Base-by-base conservation (phyloP, 2,329 filamentous ascomycete genomes). In the Paecilomyces fulvus region DNA sequence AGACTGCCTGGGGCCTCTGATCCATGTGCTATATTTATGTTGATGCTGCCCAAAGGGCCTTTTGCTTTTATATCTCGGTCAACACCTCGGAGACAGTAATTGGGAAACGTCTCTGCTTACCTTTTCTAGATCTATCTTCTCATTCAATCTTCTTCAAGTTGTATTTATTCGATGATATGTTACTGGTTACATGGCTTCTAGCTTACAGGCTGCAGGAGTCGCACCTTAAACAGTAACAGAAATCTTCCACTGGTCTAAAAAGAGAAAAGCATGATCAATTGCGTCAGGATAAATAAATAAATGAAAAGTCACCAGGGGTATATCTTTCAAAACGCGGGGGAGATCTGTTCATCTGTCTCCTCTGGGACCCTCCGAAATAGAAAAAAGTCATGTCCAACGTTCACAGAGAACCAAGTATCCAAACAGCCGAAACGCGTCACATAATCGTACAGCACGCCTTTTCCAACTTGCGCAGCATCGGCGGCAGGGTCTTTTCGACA, bases 391-490 rank as follows among this genome's bases (percentile, higher is more conserved):
- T 43, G 20, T 43, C 37, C 37, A 37, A 43, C 3, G n/a, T 3
- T 9, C 14, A 43, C 17, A 20, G 37, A 43, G 14, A 43, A 20
- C 14, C n/a, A 17, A 37, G n/a, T 20, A 17, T 17, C n/a, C 37
- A 43, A 43, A 43, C 10, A 25, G 25, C 9, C 21, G 25, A 37
- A 30, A 43, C 46, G 11, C 53, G 49, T 76, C 77, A 92, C 88
- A 92, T 92, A 65, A 92, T 82, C 43, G 83, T 76, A 76, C 88
- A 92, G 73, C 88, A 92, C 57, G 75, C 76, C 71, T 84, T 84
- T 70, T 85, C 84, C 69, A 90, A 69, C 74, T 85, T 85, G 66
- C 79, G 80, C 60, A 88, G 66, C 33, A 89, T 66, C 69, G 77
- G 81, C 7, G 82, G 81, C 63, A 89, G 67, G 30, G 83, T 67